Base-by-base conservation (phyloP, 352 stramenopile species). In the Pythium coloratum region DNA sequence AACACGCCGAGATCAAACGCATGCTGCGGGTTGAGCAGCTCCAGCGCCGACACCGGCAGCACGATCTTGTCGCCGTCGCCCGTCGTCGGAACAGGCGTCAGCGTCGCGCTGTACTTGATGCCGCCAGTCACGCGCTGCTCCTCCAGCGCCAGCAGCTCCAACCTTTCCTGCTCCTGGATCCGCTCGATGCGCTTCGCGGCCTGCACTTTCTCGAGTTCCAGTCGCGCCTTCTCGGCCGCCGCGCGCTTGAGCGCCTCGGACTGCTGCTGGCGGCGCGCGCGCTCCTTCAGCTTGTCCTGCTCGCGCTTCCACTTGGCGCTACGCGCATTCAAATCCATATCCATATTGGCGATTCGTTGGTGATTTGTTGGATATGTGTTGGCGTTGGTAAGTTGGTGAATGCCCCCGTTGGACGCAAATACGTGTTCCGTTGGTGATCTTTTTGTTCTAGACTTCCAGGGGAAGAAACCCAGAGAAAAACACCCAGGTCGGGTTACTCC, bases 61-160 rank as follows among this genome's bases (percentile, higher is more conserved):
- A 76, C 82, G 55, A 94, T 89, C 75, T 92, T 90, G 73, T 94
- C 86, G 47, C 84, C 84, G 57, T 92, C 86, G 28, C 47, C 69
- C 2, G 56, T 51, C 2, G 81, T 88, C 8, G 82, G 76, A 24
- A 88, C 69, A 0, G 82, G 75, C 14, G 64, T 65, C 26, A 94
- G 73, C 49, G 69, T 56, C 59, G 88, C 67, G 28, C 78, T 59
- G 62, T 88, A 92, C 64, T 75, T 78, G 68, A 92, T 90, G 54
- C 86, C 84, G 55, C 83, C 86, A 0, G 86, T 92, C 20, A 90
- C 32, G 16, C 82, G 86, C 58, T 91, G 76, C 63, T 91, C 84
- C 58, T 91, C 81, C n/a, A 91, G 70, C 38, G 72, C 78, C 28
- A 71, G 63, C 44, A 80, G 69, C 63, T 92, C 82, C 28, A 73